A percentile compares a stretch with the other conserved stretches of the same genome.
phyloP scores from a whole-genome alignment of 2,329 filamentous ascomycete genomes.

The Metarhizium robertsii region DNA sequence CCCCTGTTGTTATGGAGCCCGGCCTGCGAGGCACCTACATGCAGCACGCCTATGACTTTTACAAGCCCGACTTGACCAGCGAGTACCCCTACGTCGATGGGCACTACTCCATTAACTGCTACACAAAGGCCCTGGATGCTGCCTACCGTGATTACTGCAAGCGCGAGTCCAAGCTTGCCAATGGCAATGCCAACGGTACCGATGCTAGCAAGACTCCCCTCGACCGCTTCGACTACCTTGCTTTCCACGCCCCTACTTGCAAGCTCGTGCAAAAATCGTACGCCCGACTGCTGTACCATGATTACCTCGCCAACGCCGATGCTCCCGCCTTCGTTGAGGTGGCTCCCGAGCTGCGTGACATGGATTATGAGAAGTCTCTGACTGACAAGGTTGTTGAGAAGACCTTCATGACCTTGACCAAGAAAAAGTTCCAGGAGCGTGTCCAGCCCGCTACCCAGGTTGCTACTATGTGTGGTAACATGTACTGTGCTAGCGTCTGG shows the following conservation, averaged over 20 bases:
- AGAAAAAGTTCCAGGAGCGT: slow-evolving; percentile 76
- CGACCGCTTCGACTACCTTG: slow-evolving; percentile 75
- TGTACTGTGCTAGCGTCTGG: slow-evolving; percentile 65
- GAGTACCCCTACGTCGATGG: slow-evolving; percentile 82
- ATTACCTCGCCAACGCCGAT: slow-evolving; percentile 65
- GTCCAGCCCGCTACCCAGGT: slow-evolving; percentile 66
- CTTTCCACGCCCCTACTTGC: slow-evolving; percentile 80
- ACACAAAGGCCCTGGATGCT: slow-evolving; percentile 69
- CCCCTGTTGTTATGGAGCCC: slow-evolving; percentile 66
- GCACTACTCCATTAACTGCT: slow-evolving; percentile 75
- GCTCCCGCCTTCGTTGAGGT: slow-evolving; percentile 63
- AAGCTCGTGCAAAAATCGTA: slow-evolving; percentile 83
- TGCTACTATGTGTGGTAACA: slow-evolving; percentile 65
- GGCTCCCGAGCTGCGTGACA: slow-evolving; percentile 63
- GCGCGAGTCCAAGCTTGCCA: slow-evolving; percentile 52
- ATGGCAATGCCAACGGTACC: slow-evolving; percentile 41
- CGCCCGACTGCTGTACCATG: slow-evolving; percentile 75
- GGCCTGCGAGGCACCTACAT: slow-evolving; percentile 74
- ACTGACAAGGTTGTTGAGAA: slow-evolving; percentile 79
- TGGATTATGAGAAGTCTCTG: slow-evolving; percentile 72
- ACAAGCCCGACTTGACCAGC: slow-evolving; percentile 81
- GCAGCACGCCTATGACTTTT: slow-evolving; percentile 81
- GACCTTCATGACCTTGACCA: slow-evolving; percentile 74
- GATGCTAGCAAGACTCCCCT: slow-evolving; percentile 49
- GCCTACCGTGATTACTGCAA: slow-evolving; percentile 75